Evolutionary conservation across 202 grass and related monocot species (phyloP), one percentile per base, ranked within the genome.

Genomic region (Schoenoplectus triqueter): DNA sequence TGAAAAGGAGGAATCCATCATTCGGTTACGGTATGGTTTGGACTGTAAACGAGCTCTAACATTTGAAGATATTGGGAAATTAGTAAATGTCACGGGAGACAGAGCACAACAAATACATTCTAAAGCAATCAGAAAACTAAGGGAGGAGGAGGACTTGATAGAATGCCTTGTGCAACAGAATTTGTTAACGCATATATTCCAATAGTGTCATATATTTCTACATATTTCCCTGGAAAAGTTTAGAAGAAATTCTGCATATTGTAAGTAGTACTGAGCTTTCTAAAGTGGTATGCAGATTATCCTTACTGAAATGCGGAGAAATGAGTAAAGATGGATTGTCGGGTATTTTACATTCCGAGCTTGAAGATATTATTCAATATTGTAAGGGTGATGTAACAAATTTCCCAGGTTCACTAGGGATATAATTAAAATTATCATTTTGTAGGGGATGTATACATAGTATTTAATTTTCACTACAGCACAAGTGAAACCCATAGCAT

Each of bases 121-220:
- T 15, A 47, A 7, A 51, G 76, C 82, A 13, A 46, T 88, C 51
- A 31, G 40, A 56, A 80, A 84, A 81, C 82, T 88, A 5, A 79
- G 63, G 22, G 82, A 88, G 21, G 87, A 88, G 42, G 74, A 73
- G 56, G 55, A 10, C 64, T 85, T 88, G 20, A 72, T 88, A 15
- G 87, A 81, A 81, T 84, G 66, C 31, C 39, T 81, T n/a, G 50
- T 6, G 56, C 65, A 51, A 73, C 61, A 17, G 64, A 39, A 77
- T 56, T 46, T 80, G 44, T 85, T 73, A 73, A 78, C 31, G 41
- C 73, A 57, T 42, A 51, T 31, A 56, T 76, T 77, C 6, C 50
- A 77, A 49, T 41, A 77, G 73, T 40, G 57, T 3, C 11, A 3
- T 77, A 57, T 40, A 5, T n/a, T 59, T 59, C 13, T 21, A 57